These are phyloP conservation scores for Pisolithus albus DNA, from an alignment of 768 basidiomycete species.

Conservation along the genomic window DNA sequence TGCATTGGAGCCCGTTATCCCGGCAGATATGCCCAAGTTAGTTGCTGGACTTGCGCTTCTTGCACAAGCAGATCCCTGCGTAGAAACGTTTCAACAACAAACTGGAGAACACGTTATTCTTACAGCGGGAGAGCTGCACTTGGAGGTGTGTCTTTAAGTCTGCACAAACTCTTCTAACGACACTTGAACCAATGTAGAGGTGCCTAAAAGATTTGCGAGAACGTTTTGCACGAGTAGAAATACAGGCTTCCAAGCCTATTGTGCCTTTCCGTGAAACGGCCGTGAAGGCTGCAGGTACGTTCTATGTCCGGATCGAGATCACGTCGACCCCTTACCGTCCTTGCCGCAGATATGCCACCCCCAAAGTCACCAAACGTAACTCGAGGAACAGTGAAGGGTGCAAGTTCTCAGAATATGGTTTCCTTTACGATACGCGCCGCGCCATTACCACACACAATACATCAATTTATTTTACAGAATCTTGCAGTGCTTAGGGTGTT, in stretches of 20 bases:
- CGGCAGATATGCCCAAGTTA: slow-evolving; percentile 84
- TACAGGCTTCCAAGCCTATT: slow-evolving; percentile 91
- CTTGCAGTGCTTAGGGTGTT: slow-evolving; percentile 55
- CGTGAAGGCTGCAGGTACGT: slow-evolving; percentile 63
- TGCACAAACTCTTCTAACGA: neutral
- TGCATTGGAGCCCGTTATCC: slow-evolving; percentile 79
- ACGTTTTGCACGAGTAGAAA: slow-evolving; percentile 87
- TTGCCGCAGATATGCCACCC: slow-evolving; percentile 71
- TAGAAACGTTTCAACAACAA: slow-evolving; percentile 94
- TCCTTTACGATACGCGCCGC: slow-evolving; percentile 78
- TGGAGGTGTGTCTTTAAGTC: slow-evolving; percentile 56
- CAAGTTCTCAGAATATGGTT: slow-evolving; percentile 62
- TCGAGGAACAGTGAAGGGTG: slow-evolving; percentile 73
- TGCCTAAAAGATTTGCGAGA: slow-evolving; percentile 96
- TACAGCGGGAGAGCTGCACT: slow-evolving; percentile 90
- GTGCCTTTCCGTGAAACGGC: slow-evolving; percentile 98
- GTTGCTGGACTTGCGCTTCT: slow-evolving; percentile 82
- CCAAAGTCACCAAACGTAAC: slow-evolving; percentile 63
- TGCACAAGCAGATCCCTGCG: slow-evolving; percentile 93
- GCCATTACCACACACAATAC: slow-evolving; percentile 68
- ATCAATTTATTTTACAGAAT: slow-evolving; percentile 75
- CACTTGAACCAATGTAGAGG: slow-evolving; percentile 43
- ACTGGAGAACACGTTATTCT: slow-evolving; percentile 97
- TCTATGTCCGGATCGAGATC: neutral
- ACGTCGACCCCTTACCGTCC: slow-evolving; percentile 1